These are phyloP conservation scores for Leccinellum albellum DNA, from an alignment of 768 basidiomycete genomes.

Conservation along the genomic window DNA sequence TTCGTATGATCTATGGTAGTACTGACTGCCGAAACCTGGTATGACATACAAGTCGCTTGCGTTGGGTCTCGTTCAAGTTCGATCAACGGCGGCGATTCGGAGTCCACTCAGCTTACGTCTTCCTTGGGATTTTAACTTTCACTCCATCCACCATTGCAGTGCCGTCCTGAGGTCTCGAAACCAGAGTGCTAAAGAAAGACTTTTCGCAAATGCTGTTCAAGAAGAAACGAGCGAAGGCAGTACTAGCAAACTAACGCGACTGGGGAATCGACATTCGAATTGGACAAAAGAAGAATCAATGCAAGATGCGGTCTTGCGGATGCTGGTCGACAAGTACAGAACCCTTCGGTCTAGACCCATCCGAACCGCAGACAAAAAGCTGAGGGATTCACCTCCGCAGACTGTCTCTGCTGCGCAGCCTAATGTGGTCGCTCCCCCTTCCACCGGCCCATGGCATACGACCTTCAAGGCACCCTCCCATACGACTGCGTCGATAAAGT, in stretches of 20 bases:
- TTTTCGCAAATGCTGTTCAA: slow-evolving; percentile 59
- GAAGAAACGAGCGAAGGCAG: slow-evolving; percentile 7
- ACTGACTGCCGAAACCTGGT: neutral
- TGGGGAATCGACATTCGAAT: slow-evolving; percentile 53
- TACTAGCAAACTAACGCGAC: slow-evolving; percentile 21
- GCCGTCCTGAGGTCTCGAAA: slow-evolving; percentile 5
- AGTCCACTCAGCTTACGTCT: neutral
- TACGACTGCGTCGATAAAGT: slow-evolving; percentile 47
- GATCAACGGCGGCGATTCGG: neutral
- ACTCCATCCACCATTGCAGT: slow-evolving; percentile 3
- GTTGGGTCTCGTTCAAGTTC: neutral
- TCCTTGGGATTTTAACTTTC: neutral
- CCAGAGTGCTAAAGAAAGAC: slow-evolving; percentile 50
- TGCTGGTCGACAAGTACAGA: slow-evolving; percentile 86
- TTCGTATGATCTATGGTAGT: neutral
- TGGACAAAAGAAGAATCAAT: slow-evolving; percentile 78
- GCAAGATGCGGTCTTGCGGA: slow-evolving; percentile 69
- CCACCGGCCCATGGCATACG: slow-evolving; percentile 56
- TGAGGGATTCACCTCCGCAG: slow-evolving; percentile 47
- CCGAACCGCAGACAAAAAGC: slow-evolving; percentile 60
- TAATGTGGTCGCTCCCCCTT: neutral
- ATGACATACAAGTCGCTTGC: neutral
- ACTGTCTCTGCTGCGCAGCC: neutral
- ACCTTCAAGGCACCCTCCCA: slow-evolving; percentile 61
- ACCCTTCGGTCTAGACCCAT: slow-evolving; percentile 64